Percentiles rank a stretch among this genome's conserved stretches.
These are phyloP conservation scores for Cercospora nicotianae DNA, from an alignment of 2,329 filamentous ascomycete genomes.

Conservation along the genomic window DNA sequence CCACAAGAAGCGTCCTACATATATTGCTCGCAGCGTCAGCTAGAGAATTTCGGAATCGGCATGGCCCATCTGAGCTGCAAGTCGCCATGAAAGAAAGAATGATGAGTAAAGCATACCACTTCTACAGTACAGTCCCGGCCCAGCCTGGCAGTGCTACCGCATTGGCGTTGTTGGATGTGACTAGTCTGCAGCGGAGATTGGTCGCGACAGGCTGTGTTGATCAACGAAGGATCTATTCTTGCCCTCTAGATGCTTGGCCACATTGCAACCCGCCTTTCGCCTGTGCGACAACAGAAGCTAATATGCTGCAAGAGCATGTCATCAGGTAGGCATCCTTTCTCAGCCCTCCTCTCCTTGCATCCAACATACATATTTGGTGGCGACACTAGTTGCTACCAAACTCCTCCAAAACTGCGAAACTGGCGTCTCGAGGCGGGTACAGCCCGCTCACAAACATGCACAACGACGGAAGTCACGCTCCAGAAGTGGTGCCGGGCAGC, in stretches of 20 bases:
- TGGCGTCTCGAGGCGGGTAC: slow-evolving; percentile 4
- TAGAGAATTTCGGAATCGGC: neutral
- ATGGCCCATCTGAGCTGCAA: neutral
- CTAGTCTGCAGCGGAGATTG: slow-evolving; percentile 3
- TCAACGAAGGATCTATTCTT: neutral
- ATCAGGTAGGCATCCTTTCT: neutral
- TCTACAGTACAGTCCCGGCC: neutral
- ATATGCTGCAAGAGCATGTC: neutral
- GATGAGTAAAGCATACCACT: neutral
- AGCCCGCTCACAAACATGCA: slow-evolving; percentile 2
- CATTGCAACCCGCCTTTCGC: neutral
- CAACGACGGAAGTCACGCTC: slow-evolving; percentile 1
- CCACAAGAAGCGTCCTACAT: neutral
- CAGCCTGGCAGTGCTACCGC: neutral
- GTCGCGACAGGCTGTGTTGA: neutral
- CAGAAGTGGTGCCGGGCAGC: slow-evolving; percentile 11
- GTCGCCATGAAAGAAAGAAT: neutral
- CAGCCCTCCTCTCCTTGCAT: neutral
- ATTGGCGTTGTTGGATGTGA: slow-evolving; percentile 5
- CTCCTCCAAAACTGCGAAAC: neutral
- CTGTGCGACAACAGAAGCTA: neutral
- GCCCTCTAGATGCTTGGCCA: neutral
- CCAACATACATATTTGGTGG: neutral
- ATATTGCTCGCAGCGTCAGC: neutral
- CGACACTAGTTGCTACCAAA: neutral